A percentile compares a stretch with the other conserved stretches of the same genome.
Evolutionary conservation across 345 rosid genomes (phyloP).

Genomic region (Eucalyptus marginata): DNA sequence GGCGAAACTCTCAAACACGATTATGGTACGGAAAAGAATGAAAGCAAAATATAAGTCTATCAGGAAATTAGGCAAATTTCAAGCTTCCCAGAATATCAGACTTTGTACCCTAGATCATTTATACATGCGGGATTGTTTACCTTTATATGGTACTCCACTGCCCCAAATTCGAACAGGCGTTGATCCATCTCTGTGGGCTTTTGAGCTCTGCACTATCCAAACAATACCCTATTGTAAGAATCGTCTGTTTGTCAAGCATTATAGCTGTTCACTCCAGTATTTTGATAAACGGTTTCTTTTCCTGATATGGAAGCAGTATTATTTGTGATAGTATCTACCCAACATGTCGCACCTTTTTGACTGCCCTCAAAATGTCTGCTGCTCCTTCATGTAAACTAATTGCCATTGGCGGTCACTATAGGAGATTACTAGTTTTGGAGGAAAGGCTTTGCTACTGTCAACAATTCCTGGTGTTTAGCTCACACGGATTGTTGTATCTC

Average conservation of each 20-base stretch:
- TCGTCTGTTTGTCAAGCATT: not conserved
- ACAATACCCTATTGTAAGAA: not conserved
- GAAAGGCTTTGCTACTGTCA: not conserved
- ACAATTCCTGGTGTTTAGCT: not conserved
- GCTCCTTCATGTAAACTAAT: not conserved
- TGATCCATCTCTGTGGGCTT: slow-evolving; percentile 62
- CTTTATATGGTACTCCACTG: slow-evolving; percentile 70
- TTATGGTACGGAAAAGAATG: not conserved
- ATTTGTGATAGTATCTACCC: not conserved
- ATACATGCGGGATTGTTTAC: slow-evolving; percentile 9
- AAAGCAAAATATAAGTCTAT: not conserved
- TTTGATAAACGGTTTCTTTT: not conserved
- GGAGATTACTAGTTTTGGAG: not conserved
- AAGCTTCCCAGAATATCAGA: not conserved
- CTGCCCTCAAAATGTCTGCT: not conserved
- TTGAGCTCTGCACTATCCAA: slow-evolving; percentile 26
- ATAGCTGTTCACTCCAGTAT: not conserved
- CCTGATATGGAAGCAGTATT: not conserved
- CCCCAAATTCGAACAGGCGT: slow-evolving; percentile 65
- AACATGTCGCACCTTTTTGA: not conserved
- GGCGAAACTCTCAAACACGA: not conserved
- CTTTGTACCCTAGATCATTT: not conserved
- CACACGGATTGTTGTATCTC: not conserved
- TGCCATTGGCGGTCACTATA: not conserved
- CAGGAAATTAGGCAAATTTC: not conserved